Evolutionary conservation across 495 filamentous ascomycete species (phyloP).

Genomic region (Penicillium verhagenii): DNA sequence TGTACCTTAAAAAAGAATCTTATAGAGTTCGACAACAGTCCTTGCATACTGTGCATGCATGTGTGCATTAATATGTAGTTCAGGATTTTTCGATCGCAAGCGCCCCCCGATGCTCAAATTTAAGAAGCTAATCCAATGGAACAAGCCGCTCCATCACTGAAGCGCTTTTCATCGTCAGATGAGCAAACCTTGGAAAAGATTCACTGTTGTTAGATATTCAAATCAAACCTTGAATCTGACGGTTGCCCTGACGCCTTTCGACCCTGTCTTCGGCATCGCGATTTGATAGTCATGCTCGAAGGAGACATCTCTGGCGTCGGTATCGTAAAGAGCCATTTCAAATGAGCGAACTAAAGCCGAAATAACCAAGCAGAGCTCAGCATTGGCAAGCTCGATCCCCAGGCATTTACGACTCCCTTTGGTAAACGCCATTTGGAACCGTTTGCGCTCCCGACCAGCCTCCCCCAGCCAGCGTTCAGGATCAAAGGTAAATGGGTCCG

Average conservation of each 20-base stretch:
- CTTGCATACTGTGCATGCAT: no score
- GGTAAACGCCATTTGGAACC: conserved; percentile 23
- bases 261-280: conserved; percentile 26
- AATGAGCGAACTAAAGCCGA: conserved; percentile 20
- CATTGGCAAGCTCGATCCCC: conserved; percentile 26
- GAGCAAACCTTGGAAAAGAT: no score
- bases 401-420: conserved; percentile 27
- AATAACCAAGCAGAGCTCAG: conserved; percentile 25
- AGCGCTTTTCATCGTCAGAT: no score
- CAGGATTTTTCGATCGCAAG: no score
- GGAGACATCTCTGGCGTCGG: conserved; percentile 24
- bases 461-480: conserved; percentile 22
- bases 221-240: neutral
- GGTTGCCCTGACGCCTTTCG: conserved; percentile 16
- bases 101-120: no score
- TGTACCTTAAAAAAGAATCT: no score
- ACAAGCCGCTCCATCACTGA: no score
- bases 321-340: conserved; percentile 29
- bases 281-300: conserved; percentile 38
- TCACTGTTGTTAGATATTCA: no score
- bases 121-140: no score
- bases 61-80: no score
- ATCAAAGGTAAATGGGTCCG: conserved; percentile 22
- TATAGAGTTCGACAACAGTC: no score
- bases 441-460: conserved; percentile 13